These are phyloP conservation scores for Rhodomyrtus psidioides DNA, from an alignment of 441 rosid genomes.

Conservation along the genomic window DNA sequence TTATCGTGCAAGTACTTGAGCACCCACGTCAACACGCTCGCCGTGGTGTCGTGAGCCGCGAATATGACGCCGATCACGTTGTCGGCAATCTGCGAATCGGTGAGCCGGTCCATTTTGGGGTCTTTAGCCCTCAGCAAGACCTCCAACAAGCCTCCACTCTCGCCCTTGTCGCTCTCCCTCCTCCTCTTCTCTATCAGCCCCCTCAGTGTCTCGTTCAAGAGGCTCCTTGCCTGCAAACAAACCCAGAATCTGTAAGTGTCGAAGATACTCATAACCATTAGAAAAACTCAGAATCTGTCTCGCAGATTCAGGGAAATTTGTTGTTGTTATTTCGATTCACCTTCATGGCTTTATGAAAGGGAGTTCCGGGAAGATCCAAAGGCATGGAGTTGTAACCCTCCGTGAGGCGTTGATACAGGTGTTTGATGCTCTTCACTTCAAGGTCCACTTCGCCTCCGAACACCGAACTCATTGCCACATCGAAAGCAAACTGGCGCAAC, in stretches of 20 bases:
- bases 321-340: conserved; percentile 17
- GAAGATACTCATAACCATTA: neutral
- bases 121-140: conserved; percentile 43
- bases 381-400: conserved; percentile 96
- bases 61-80: conserved; percentile 88
- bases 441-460: conserved; percentile 46
- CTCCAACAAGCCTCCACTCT: conserved; percentile 58
- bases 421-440: conserved; percentile 50
- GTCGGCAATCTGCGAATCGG: conserved; percentile 79
- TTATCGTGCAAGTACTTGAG: conserved; percentile 78
- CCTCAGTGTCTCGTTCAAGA: conserved; percentile 41
- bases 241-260: neutral
- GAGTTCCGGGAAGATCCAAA: conserved; percentile 71
- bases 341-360: conserved; percentile 69
- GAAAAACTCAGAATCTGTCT: neutral
- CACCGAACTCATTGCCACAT: conserved; percentile 76
- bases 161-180: neutral
- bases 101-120: conserved; percentile 26
- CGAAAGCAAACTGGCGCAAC: conserved; percentile 66
- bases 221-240: conserved; percentile 60
- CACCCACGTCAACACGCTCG: conserved; percentile 78
- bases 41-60: conserved; percentile 94
- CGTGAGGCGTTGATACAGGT: conserved; percentile 60
- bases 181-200: conserved; percentile 60
- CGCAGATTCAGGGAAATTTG: too few species aligned